Base-by-base conservation (phyloP, 2,329 filamentous ascomycete species). In the Aphanoascus verrucosus region DNA sequence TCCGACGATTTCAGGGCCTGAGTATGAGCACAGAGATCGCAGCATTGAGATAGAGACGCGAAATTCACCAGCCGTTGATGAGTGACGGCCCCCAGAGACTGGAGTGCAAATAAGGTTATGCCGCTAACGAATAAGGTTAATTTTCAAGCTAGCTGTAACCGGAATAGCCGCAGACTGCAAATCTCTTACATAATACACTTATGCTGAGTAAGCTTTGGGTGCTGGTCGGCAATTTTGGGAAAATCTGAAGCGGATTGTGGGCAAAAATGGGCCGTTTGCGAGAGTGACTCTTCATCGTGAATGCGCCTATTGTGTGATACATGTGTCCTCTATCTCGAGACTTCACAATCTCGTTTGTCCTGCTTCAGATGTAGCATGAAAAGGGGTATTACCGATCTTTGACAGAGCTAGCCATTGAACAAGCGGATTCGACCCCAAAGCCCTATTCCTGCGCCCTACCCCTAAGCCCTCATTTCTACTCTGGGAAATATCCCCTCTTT, bases 391-490 rank as follows among this genome's bases (percentile, higher is more conserved):
- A 17, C 9, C 20, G 8, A 6, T 17, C 17, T 31, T 12, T 7
- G 41, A 15, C 15, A 14, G 14, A 15, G 17, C 6, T 17, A 11
- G 31, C 48, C 48, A 55, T 34, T 49, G 52, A 38, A 42, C 46
- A 35, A 43, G 17, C 54, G 37, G 28, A 51, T 52, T 46, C 49
- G 55, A 43, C 51, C 15, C n/a, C 9, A 56, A 63, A 72, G 68
- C 70, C 70, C 70, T 72, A 72, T 64, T 62, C 61, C 60, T 63
- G 67, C 68, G 70, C 70, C 70, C 70, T 72, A 71, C 61, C 69
- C 69, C 69, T 72, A 72, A 72, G 68, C 70, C 70, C 70, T 72
- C 64, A 72, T 72, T 72, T 70, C 69, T 72, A 61, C 66, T 72
- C 68, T 66, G 63, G 70, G 69, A 70, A 69, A 64, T 63, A 61